Percentiles rank a stretch among this genome's conserved stretches.
These are phyloP conservation scores for Amphirosellinia nigrospora DNA, from an alignment of 495 filamentous ascomycete species.

Conservation along the genomic window DNA sequence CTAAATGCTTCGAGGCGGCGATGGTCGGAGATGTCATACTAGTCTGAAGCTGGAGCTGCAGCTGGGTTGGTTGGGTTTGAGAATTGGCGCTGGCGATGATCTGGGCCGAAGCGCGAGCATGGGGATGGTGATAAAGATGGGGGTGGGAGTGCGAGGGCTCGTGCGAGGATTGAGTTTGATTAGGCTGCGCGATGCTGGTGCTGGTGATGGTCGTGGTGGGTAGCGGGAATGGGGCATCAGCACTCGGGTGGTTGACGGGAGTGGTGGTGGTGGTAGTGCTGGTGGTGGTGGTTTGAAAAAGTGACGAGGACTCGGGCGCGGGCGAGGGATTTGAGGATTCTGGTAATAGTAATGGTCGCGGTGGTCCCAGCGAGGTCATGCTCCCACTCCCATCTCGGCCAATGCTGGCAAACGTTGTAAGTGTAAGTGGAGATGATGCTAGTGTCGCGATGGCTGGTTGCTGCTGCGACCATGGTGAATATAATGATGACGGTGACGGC, in stretches of 20 bases:
- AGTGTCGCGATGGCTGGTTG: constrained; percentile 6
- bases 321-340: not conserved
- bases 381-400: constrained; percentile 13
- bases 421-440: not conserved
- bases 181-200: not conserved
- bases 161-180: not conserved
- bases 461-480: not conserved
- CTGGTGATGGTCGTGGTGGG: constrained; percentile 4
- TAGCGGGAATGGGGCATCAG: not conserved
- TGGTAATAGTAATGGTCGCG: not conserved
- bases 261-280: not conserved
- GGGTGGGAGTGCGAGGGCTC: not conserved
- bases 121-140: not conserved
- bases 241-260: not conserved
- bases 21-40: constrained; percentile 36
- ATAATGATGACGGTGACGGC: not conserved
- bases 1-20: constrained; percentile 39
- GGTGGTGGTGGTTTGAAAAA: not conserved
- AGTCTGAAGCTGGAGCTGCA: too few relatives aligned
- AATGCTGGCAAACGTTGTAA: constrained; percentile 28
- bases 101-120: constrained; percentile 11
- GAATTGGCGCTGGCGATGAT: constrained; percentile 24
- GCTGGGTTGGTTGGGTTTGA: constrained; percentile 17
- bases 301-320: too few relatives aligned
- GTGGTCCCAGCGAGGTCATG: constrained; percentile 16